Evolutionary conservation across 805 yeast species (phyloP).

Genomic region (Millerozyma miso): DNA sequence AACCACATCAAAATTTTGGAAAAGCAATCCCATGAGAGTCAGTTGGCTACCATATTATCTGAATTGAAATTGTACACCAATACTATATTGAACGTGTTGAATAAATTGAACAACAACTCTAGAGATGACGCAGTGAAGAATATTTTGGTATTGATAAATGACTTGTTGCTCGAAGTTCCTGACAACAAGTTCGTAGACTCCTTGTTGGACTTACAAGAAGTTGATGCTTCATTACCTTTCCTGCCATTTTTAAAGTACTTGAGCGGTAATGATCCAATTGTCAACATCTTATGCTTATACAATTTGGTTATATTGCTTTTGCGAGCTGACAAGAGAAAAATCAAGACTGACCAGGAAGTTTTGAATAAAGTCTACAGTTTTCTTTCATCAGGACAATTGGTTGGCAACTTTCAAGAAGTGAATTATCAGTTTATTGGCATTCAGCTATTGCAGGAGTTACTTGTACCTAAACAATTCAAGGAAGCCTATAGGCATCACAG

Average conservation of each 20-base stretch:
- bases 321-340: constrained; percentile 14
- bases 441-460: constrained; percentile 61
- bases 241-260: constrained; percentile 50
- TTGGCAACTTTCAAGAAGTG: constrained; percentile 29
- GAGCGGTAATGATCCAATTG: constrained; percentile 51
- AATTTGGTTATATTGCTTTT: constrained; percentile 48
- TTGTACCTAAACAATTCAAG: constrained; percentile 53
- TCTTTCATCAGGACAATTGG: constrained; percentile 25
- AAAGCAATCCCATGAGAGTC: constrained; percentile 42
- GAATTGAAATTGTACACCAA: constrained; percentile 51
- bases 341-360: constrained; percentile 33
- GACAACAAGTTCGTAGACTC: constrained; percentile 30
- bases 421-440: constrained; percentile 56
- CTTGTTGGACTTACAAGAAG: constrained; percentile 37
- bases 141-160: constrained; percentile 58
- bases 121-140: constrained; percentile 67
- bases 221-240: constrained; percentile 48
- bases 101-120: constrained; percentile 37
- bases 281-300: constrained; percentile 53
- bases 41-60: constrained; percentile 35
- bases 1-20: constrained; percentile 51
- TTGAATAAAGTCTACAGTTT: constrained; percentile 36
- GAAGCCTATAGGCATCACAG: constrained; percentile 38
- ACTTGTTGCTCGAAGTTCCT: constrained; percentile 42
- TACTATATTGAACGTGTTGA: constrained; percentile 51